A percentile compares a stretch with the other conserved stretches of the same genome.
Evolutionary conservation across 2,329 filamentous ascomycete genomes (phyloP).

Genomic region (Xylariales sp.): DNA sequence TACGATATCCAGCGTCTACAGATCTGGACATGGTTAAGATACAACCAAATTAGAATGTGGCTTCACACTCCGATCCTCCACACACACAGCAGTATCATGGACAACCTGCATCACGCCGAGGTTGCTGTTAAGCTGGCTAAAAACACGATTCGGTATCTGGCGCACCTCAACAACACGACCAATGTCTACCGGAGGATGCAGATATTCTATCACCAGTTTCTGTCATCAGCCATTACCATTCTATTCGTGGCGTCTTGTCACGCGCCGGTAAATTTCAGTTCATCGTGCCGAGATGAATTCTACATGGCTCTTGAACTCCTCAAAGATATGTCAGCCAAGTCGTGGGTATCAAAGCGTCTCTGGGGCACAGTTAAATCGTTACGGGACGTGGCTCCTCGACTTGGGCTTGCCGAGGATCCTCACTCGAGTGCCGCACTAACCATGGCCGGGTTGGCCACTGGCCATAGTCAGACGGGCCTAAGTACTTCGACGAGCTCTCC

Average conservation of each 20-base stretch:
- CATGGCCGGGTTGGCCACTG: slow-evolving; percentile 65
- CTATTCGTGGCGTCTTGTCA: slow-evolving; percentile 82
- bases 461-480: slow-evolving; percentile 52
- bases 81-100: slow-evolving; percentile 83
- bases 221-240: slow-evolving; percentile 79
- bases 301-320: slow-evolving; percentile 82
- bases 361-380: slow-evolving; percentile 79
- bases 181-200: slow-evolving; percentile 78
- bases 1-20: slow-evolving; percentile 79
- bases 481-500: slow-evolving; percentile 33
- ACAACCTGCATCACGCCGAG: slow-evolving; percentile 78
- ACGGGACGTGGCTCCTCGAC: slow-evolving; percentile 76
- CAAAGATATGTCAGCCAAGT: slow-evolving; percentile 76
- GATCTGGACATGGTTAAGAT: slow-evolving; percentile 85
- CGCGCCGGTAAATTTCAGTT: slow-evolving; percentile 76
- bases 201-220: slow-evolving; percentile 83
- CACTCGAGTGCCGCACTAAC: slow-evolving; percentile 65
- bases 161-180: slow-evolving; percentile 76
- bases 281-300: slow-evolving; percentile 77
- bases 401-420: slow-evolving; percentile 69
- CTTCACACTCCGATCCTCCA: slow-evolving; percentile 90
- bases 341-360: slow-evolving; percentile 76
- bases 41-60: slow-evolving; percentile 90
- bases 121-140: slow-evolving; percentile 80
- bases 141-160: slow-evolving; percentile 78